phyloP scores from a whole-genome alignment of 2,329 filamentous ascomycete genomes.

The Emmonsiellopsis sp. region DNA sequence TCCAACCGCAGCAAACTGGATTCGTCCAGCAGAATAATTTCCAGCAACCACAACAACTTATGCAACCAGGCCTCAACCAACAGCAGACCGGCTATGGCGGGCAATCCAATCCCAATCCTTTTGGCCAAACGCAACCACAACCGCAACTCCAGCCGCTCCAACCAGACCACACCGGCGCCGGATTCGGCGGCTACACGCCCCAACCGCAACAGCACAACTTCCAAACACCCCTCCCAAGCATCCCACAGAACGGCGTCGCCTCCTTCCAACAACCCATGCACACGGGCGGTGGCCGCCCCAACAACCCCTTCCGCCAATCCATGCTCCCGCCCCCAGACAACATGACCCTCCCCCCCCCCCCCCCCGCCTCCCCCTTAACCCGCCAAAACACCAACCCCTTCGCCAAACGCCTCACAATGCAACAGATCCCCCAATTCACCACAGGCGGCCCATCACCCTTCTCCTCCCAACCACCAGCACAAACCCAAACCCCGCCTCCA shows the following conservation, averaged over 20 bases:
- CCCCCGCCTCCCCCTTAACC: constrained; percentile 36
- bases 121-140: constrained; percentile 16
- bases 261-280: constrained; percentile 34
- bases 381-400: constrained; percentile 81
- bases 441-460: constrained; percentile 17
- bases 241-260: constrained; percentile 41
- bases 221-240: constrained; percentile 34
- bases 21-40: background rate
- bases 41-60: constrained; percentile 16
- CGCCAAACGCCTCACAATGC: constrained; percentile 48
- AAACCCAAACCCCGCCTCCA: constrained; percentile 30
- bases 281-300: constrained; percentile 49
- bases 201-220: constrained; percentile 48
- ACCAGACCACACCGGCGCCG: constrained; percentile 59
- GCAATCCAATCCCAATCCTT: constrained; percentile 28
- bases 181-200: constrained; percentile 72
- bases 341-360: constrained; percentile 25
- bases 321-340: constrained; percentile 56
- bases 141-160: constrained; percentile 41
- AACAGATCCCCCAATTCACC: constrained; percentile 21
- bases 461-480: constrained; percentile 23
- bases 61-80: constrained; percentile 4
- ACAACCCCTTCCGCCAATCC: constrained; percentile 90
- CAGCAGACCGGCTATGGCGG: constrained; percentile 18
- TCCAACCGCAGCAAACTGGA: constrained; percentile 22